Base-by-base conservation (phyloP, 1,284 basidiomycete species). In the Papiliotrema laurentii region DNA sequence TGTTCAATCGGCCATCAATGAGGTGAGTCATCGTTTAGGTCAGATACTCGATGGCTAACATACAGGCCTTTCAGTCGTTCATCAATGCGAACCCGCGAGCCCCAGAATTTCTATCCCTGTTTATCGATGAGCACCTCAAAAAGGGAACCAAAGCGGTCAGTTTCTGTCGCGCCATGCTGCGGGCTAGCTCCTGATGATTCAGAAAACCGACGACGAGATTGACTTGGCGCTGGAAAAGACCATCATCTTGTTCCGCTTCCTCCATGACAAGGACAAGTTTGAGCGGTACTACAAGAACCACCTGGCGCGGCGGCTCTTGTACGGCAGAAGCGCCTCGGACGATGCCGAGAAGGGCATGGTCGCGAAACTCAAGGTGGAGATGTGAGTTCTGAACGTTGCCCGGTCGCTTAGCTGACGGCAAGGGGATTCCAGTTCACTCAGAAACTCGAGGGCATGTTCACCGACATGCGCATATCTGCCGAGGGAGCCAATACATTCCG, bases 271-370 rank as follows among this genome's bases (percentile, higher is more conserved):
- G 75, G 96, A 99, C 69, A 83, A 93, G 21, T 99, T 99, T 66
- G 96, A 99, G 74, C 82, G 89, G 22, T 98, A 98, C 74, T 99
- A 98, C 78, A 98, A 98, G 75, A 81, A 81, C 21, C 96, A 98
- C 69, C 83, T 99, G 18, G 89, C 94, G 10, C 91, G 93, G 68
- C 87, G 96, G 35, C 77, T 99, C 9, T 80, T 98, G 26, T 81
- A 84, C 37, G 84, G 83, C 11, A 84, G 91, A 18, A 94, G 89
- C 26, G 85, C 93, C 2, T 94, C 90, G 1, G 96, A 98, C 66
- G 96, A 99, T 71, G 94, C 96, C 2, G 96, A 99, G 71, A 85
- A 89, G 45, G 90, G 89, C 50, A 97, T 99, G 94, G 82, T 99
- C 13, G 87, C 91, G 44, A 98, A 97, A 75, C 84, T 99, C 68